Evolutionary conservation across 257 asterid species (phyloP), one percentile per base, ranked within the genome.

Genomic region (Capsicum rhomboideum): DNA sequence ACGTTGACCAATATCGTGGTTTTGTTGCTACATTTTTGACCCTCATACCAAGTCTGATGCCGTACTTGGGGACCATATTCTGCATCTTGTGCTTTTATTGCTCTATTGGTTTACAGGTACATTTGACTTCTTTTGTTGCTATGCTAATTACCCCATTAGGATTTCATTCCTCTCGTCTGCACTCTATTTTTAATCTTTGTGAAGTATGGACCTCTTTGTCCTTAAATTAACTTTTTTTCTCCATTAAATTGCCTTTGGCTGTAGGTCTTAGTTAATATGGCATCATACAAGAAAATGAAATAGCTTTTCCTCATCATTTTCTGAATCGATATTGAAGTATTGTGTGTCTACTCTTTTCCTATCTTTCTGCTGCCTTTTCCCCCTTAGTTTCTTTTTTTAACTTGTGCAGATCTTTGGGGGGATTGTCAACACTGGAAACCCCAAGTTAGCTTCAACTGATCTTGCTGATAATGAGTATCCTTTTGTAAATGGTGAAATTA

Each of bases 1-100:
- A 92, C 80, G 97, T 97, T 82, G 85, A 80, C 78, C 97, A 90
- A 46, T 97, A 95, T 86, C 98, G 99, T 66, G 99, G 96, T 79
- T 97, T 97, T 87, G 95, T 97, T 83, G 98, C 98, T 46, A 97
- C 98, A 55, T 97, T 97, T 88, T 91, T 97, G 85, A 91, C 98
- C 86, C 94, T 95, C 85, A 85, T 97, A 88, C 99, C 99, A 83
- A 97, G 99, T 89, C 90, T 97, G 80, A 90, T 94, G 98, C 99
- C 99, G 78, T 97, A 95, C 83, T 87, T 97, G 68, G 99, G 99
- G 74, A 94, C 93, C 87, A 93, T 97, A 87, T 97, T 97, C 86
- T 97, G 98, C 82, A 88, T 95, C 88, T 52, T 97, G 72, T 97
- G 99, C 94, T 84, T 97, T 81, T 97, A 97, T 83, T 95, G 99